Evolutionary conservation across 2,329 filamentous ascomycete species (phyloP).

Genomic region (Paradendryphiella salina): DNA sequence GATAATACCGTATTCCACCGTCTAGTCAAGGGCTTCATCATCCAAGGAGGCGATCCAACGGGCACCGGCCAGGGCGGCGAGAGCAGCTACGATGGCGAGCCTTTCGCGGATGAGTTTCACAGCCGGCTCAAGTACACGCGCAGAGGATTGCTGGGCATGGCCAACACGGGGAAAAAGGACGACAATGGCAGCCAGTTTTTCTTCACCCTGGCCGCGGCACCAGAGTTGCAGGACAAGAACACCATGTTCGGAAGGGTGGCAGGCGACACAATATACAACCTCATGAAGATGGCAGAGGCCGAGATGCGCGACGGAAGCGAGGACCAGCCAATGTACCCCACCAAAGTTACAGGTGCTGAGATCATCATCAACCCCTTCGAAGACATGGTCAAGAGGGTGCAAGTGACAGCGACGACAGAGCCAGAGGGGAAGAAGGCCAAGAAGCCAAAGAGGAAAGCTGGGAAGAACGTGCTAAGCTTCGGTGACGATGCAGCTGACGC

Average conservation of each 20-base stretch:
- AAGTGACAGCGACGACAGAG: slow-evolving; percentile 57
- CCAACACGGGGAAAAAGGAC: slow-evolving; percentile 75
- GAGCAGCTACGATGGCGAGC: slow-evolving; percentile 82
- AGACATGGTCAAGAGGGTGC: slow-evolving; percentile 73
- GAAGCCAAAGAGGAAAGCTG: slow-evolving; percentile 69
- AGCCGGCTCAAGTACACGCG: slow-evolving; percentile 90
- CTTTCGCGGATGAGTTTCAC: slow-evolving; percentile 89
- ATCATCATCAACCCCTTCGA: slow-evolving; percentile 81
- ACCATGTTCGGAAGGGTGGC: slow-evolving; percentile 91
- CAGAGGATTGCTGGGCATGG: slow-evolving; percentile 91
- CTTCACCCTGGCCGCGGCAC: slow-evolving; percentile 79
- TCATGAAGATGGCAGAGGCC: slow-evolving; percentile 88
- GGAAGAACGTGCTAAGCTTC: slow-evolving; percentile 79
- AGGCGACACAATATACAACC: slow-evolving; percentile 93
- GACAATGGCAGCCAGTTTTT: slow-evolving; percentile 98
- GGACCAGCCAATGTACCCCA: slow-evolving; percentile 83
- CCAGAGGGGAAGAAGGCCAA: slow-evolving; percentile 52
- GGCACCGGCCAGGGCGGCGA: slow-evolving; percentile 90
- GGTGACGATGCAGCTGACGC: slow-evolving; percentile 65
- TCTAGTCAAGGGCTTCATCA: slow-evolving; percentile 84
- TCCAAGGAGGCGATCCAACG: slow-evolving; percentile 93
- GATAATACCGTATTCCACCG: slow-evolving; percentile 92
- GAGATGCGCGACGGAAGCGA: slow-evolving; percentile 75
- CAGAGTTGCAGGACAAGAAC: slow-evolving; percentile 86
- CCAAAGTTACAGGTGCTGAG: slow-evolving; percentile 74